These are phyloP conservation scores for Penicillium bialowiezense DNA, from an alignment of 495 filamentous ascomycete genomes.

Conservation along the genomic window DNA sequence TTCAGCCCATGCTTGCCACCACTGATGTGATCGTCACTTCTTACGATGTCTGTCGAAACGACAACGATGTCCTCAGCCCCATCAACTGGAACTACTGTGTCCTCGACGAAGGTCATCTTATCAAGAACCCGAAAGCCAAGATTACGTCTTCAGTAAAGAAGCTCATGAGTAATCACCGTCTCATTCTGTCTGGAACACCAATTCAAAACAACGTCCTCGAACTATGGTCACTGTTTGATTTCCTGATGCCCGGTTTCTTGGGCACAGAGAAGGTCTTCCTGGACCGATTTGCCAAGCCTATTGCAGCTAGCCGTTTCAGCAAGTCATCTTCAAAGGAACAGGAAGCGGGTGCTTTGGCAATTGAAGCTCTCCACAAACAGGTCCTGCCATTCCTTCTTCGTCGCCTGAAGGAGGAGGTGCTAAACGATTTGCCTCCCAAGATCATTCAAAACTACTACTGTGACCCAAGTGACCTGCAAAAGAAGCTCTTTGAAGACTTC, in stretches of 20 bases:
- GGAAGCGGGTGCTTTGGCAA: slow-evolving; percentile 91
- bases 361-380: slow-evolving; percentile 96
- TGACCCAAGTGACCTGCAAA: slow-evolving; percentile 93
- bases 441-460: slow-evolving; percentile 99
- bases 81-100: slow-evolving; percentile 97
- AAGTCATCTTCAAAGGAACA: slow-evolving; percentile 98
- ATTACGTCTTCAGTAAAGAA: slow-evolving; percentile 87
- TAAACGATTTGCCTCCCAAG: slow-evolving; percentile 95
- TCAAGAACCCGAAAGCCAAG: slow-evolving; percentile 97
- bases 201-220: slow-evolving; percentile 98
- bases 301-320: slow-evolving; percentile 88
- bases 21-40: slow-evolving; percentile 95
- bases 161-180: slow-evolving; percentile 82
- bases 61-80: slow-evolving; percentile 76
- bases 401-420: slow-evolving; percentile 94
- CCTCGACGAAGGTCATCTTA: slow-evolving; percentile 94
- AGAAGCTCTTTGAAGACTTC: slow-evolving; percentile 94
- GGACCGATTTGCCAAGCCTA: slow-evolving; percentile 95
- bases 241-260: slow-evolving; percentile 97
- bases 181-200: slow-evolving; percentile 94
- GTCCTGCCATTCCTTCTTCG: slow-evolving; percentile 95
- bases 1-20: slow-evolving; percentile 62
- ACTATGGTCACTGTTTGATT: slow-evolving; percentile 98
- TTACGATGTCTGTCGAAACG: slow-evolving; percentile 95
- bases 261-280: slow-evolving; percentile 98